A percentile compares a stretch with the other conserved stretches of the same genome.
phyloP scores from a whole-genome alignment of 139 green algal species.

The Haematococcus lacustris region DNA sequence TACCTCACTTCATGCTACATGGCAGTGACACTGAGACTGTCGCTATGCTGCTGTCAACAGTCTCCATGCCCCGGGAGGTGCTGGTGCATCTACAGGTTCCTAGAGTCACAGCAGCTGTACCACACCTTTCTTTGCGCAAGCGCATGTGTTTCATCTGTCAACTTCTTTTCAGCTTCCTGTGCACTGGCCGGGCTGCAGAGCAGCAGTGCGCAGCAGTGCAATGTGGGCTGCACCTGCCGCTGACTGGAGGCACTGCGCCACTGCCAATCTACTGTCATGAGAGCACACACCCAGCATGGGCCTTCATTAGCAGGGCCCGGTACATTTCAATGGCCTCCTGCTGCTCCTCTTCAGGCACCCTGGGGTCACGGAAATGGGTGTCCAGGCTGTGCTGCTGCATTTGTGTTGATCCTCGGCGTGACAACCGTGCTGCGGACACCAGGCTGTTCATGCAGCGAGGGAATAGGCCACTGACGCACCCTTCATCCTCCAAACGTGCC shows the following conservation, averaged over 20 bases:
- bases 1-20: neutral
- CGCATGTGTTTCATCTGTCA: slow-evolving; percentile 84
- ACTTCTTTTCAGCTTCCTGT: too few species aligned
- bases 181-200: neutral
- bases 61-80: neutral
- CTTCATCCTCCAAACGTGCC: slow-evolving; percentile 80
- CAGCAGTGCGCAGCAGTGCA: neutral
- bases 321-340: slow-evolving; percentile 6
- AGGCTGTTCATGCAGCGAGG: neutral
- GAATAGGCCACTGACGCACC: slow-evolving; percentile 32
- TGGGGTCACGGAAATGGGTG: neutral
- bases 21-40: neutral
- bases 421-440: neutral
- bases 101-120: neutral
- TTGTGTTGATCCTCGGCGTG: neutral
- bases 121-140: slow-evolving; percentile 53
- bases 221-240: neutral
- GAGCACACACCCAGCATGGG: neutral
- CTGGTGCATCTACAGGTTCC: too few species aligned
- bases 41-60: neutral
- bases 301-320: neutral
- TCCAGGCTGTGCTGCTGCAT: neutral
- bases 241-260: neutral
- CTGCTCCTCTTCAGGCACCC: slow-evolving; percentile 16
- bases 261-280: neutral